phyloP scores from a whole-genome alignment of 306 rosid species.

The Abrus pulchellus region DNA sequence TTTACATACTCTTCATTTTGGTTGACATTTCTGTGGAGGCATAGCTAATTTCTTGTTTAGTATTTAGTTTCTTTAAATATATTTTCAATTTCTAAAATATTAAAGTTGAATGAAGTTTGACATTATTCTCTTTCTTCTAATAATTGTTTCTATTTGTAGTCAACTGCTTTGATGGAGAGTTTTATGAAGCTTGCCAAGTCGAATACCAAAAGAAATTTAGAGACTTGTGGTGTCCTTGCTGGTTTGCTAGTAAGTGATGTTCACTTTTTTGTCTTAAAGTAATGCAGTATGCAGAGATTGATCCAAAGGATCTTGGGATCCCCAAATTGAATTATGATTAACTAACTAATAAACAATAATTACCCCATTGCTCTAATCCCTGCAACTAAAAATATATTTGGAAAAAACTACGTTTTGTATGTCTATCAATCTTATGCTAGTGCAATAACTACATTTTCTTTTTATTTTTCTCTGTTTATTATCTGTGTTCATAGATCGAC shows the following conservation, averaged over 20 bases:
- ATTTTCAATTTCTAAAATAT: conserved; percentile 21
- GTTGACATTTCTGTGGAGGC: conserved; percentile 33
- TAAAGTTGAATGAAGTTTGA: conserved; percentile 20
- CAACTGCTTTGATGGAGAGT: conserved; percentile 87
- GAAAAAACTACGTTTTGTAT: conserved; percentile 2
- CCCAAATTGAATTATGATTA: not conserved
- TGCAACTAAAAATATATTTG: not conserved
- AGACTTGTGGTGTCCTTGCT: conserved; percentile 95
- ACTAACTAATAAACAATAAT: not conserved
- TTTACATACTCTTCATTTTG: not conserved
- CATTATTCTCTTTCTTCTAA: conserved; percentile 37
- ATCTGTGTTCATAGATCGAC: conserved; percentile 8
- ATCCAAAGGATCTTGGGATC: conserved; percentile 19
- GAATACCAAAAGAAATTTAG: conserved; percentile 86
- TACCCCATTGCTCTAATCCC: not conserved
- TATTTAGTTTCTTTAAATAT: conserved; percentile 38
- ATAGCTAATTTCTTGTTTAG: conserved; percentile 35
- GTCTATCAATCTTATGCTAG: conserved; percentile 15
- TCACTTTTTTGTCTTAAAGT: conserved; percentile 15
- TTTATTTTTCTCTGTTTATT: conserved; percentile 1
- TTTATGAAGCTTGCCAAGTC: conserved; percentile 92
- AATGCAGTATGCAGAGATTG: not conserved
- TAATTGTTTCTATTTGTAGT: conserved; percentile 64
- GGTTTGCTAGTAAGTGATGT: conserved; percentile 90
- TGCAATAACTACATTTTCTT: not conserved